Evolutionary conservation across 2,329 filamentous ascomycete genomes (phyloP), one percentile per base, ranked within the genome.

Genomic region (Cladosporium phlei): DNA sequence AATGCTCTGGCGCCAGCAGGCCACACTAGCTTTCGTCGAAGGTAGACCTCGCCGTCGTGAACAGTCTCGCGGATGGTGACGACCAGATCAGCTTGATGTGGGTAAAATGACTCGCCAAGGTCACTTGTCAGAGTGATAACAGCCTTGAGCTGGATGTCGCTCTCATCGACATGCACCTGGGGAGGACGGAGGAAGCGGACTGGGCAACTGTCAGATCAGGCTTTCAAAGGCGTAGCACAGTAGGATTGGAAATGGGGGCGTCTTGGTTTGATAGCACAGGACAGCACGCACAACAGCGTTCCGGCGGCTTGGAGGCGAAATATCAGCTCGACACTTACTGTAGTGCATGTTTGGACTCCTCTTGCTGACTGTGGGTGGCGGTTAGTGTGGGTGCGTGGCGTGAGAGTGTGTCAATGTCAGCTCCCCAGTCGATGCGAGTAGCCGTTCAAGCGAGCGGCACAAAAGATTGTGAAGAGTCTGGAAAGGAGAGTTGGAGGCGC

Each of bases 111-210:
- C 56, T 85, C 82, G 14, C 83, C 83, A 6, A 87, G 69, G 59
- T 87, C 83, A 19, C 82, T 85, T 9, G 81, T 83, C 58, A 86
- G 74, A 29, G 82, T 83, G 49, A 86, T 69, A 22, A 80, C 69
- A 38, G 73, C 67, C 50, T 68, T 74, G 47, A 80, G 63, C 12
- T 63, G 61, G 47, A 72, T 59, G 12, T 58, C 56, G 22, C 68
- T 66, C 20, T 59, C 49, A 45, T 71, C 67, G 48, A 65, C 62
- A 32, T 62, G 58, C 30, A 74, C 65, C 46, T 71, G 70, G 8
- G 83, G 82, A 2, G 77, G 69, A 57, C 85, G 86, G 55, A 87
- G 71, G 56, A 86, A 85, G 51, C 83, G 81, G 57, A 86, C 61
- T 62, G 24, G 4, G 25, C 10, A 6, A 11, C 12, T 29, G 19